phyloP scores from a whole-genome alignment of 1,139 yeast genomes.

The Kodamaea plutei region DNA sequence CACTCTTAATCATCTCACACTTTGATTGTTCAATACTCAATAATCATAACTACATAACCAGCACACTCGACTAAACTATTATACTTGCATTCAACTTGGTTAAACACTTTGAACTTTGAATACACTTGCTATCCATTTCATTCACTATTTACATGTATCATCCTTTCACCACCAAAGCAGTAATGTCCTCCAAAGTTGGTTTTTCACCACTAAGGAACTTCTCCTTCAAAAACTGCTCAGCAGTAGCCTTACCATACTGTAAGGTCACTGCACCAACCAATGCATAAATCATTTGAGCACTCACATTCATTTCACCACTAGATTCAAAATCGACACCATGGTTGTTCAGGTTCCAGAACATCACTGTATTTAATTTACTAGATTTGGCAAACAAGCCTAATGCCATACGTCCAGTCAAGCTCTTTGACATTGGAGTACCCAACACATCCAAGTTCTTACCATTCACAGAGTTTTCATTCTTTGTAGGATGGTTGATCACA shows the following conservation, averaged over 20 bases:
- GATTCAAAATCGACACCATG: constrained; percentile 48
- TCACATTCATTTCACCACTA: constrained; percentile 56
- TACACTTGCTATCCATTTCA: too few relatives aligned
- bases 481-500: constrained; percentile 35
- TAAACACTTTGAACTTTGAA: too few relatives aligned
- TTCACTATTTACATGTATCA: constrained; percentile 10
- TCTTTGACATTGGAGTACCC: constrained; percentile 53
- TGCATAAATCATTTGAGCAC: constrained; percentile 69
- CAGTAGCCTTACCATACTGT: constrained; percentile 58
- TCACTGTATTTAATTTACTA: constrained; percentile 45
- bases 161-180: constrained; percentile 17
- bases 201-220: constrained; percentile 28
- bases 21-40: too few relatives aligned
- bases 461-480: constrained; percentile 41
- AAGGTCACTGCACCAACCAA: constrained; percentile 76
- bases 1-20: too few relatives aligned
- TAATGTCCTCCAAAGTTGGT: constrained; percentile 19
- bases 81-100: too few relatives aligned
- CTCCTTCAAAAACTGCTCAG: constrained; percentile 53
- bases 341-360: constrained; percentile 72
- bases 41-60: too few relatives aligned
- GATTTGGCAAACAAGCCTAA: constrained; percentile 52
- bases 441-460: constrained; percentile 61
- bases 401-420: constrained; percentile 46
- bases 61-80: too few relatives aligned